A percentile compares a stretch with the other conserved stretches of the same genome.
Conservation (phyloP, 768 basidiomycete genomes). For the Mycena olivaceomarginata region DNA sequence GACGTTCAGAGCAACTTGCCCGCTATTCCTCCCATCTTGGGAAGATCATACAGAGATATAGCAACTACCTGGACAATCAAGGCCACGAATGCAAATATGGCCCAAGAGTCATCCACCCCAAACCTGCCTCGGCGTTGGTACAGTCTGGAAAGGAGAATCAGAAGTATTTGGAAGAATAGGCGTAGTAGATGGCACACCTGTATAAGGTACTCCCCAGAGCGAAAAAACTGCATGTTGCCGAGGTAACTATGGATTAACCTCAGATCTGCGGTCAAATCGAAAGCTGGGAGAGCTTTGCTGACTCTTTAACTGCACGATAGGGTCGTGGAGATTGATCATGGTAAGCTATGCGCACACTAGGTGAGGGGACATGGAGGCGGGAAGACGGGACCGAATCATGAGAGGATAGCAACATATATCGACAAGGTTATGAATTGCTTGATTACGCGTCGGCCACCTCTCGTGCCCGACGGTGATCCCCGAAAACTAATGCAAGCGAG, state of each 20-base stretch:
- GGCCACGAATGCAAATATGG: background rate
- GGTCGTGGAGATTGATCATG: background rate
- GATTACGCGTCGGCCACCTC: background rate
- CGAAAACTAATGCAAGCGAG: background rate
- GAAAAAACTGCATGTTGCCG: conserved; percentile 4
- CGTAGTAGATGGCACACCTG: background rate
- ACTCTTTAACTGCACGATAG: too few species aligned
- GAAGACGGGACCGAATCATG: background rate
- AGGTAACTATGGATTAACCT: background rate
- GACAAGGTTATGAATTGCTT: background rate
- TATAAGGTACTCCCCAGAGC: conserved; percentile 11
- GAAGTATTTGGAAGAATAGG: background rate
- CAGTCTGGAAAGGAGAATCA: background rate
- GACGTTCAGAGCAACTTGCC: conserved; percentile 4
- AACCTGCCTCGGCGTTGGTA: conserved; percentile 10
- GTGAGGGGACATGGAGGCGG: background rate
- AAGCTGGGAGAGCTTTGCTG: background rate
- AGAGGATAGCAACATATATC: background rate
- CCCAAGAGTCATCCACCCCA: conserved; percentile 7
- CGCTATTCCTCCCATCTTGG: conserved; percentile 6
- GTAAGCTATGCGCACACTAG: conserved; percentile 44
- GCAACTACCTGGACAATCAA: conserved; percentile 8
- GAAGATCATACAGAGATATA: conserved; percentile 17
- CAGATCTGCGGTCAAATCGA: background rate
- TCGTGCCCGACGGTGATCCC: conserved; percentile 1